Base-by-base conservation (phyloP, 1,284 basidiomycete genomes). In the Cryptococcus sp. region DNA sequence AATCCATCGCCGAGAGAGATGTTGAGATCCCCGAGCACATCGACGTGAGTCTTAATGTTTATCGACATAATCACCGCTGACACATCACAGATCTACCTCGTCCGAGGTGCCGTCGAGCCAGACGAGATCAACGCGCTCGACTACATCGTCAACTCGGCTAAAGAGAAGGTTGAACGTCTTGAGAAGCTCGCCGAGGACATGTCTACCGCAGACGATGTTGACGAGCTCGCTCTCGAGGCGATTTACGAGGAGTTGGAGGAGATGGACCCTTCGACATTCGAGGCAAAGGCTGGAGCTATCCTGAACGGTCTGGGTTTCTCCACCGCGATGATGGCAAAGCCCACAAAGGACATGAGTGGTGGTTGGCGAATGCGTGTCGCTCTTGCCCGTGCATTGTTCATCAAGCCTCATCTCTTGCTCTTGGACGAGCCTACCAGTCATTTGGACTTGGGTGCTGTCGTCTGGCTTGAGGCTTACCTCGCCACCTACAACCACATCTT, bases 301-400 rank as follows among this genome's bases (percentile, higher is more conserved):
- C 85, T 99, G 34, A 91, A 96, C 74, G 96, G 95, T 87, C 86
- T 99, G 44, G 95, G 95, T 23, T 99, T 99, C 83, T 84, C 83
- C 57, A 84, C 85, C 72, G 76, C 82, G 56, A 98, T 98, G 95
- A 97, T 98, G 94, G 85, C 84, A 77, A 92, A 91, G 78, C 89
- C 94, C 16, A 98, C 95, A 54, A 95, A 93, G 81, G 95, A 98
- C 78, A 96, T 99, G 92, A 89, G 87, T 71, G 95, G 94, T 85
- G 94, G 94, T 73, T 98, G 95, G 95, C 85, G 95, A 63, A 98
- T 98, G 95, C 88, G 96, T 78, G 94, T 99, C 60, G 91, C 96
- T 16, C 87, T 99, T 50, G 95, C 95, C 25, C 86, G 94, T 62
- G 95, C 95, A 1, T 83, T 99, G 52, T 98, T 99, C 80, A 82